Conservation (phyloP, 805 yeast genomes). For the Candida caryicola region DNA sequence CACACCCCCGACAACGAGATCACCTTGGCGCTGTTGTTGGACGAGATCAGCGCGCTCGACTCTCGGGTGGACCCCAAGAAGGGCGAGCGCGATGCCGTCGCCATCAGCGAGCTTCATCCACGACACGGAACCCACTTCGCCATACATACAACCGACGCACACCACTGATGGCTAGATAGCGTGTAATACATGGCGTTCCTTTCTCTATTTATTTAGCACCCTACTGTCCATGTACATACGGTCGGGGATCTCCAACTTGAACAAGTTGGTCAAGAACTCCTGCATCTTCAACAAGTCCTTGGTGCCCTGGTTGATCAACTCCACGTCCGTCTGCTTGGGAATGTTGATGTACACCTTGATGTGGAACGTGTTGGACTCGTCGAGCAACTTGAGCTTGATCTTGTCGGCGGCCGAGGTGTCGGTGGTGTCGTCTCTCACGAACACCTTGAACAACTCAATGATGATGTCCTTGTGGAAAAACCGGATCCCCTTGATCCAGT, state of each 20-base stretch:
- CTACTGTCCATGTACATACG: conserved; percentile 80
- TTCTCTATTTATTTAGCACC: conserved; percentile 26
- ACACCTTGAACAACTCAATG: conserved; percentile 55
- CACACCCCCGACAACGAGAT: conserved; percentile 24
- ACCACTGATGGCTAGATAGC: neutral
- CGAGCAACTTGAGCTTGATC: conserved; percentile 40
- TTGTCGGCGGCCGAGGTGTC: conserved; percentile 15
- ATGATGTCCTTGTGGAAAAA: conserved; percentile 60
- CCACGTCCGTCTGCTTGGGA: conserved; percentile 70
- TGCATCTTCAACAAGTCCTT: conserved; percentile 61
- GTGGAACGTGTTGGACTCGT: conserved; percentile 54
- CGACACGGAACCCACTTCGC: conserved; percentile 3
- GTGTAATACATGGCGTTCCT: too few relatives aligned
- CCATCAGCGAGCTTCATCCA: conserved; percentile 2
- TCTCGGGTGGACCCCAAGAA: conserved; percentile 7
- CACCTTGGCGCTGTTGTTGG: conserved; percentile 17
- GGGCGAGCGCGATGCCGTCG: conserved; percentile 11
- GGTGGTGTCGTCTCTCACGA: conserved; percentile 34
- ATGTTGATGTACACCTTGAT: conserved; percentile 70
- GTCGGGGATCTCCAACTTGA: conserved; percentile 72
- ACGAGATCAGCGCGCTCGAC: conserved; percentile 5
- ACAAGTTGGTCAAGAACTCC: conserved; percentile 62
- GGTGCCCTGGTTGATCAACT: conserved; percentile 62
- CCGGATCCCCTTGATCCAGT: conserved; percentile 58
- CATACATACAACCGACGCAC: conserved; percentile 1